These are phyloP conservation scores for Chenopodium quinoa DNA, from an alignment of 148 eudicot species.

Conservation along the genomic window DNA sequence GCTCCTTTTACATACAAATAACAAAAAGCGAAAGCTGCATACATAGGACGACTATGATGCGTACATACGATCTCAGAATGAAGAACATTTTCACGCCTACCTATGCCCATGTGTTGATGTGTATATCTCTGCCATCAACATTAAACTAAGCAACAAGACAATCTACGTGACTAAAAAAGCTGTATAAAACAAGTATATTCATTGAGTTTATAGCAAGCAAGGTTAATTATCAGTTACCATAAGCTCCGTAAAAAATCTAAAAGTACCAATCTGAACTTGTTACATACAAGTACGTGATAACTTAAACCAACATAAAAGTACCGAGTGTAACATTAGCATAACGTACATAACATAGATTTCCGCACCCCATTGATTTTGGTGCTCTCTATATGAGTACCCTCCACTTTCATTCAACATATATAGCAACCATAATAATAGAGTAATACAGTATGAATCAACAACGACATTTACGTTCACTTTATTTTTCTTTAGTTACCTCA, in stretches of 20 bases:
- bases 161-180: background rate
- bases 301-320: too few species aligned
- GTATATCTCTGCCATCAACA: constrained; percentile 8
- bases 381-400: background rate
- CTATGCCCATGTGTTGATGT: constrained; percentile 12
- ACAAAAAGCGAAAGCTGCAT: constrained; percentile 16
- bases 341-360: background rate
- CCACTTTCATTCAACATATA: constrained; percentile 2
- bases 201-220: too few species aligned
- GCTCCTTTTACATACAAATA: constrained; percentile 5
- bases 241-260: too few species aligned
- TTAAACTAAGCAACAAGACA: background rate
- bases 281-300: too few species aligned
- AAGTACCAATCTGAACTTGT: too few species aligned
- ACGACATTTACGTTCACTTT: background rate
- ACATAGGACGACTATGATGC: background rate
- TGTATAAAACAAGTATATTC: background rate
- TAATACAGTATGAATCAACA: constrained; percentile 11
- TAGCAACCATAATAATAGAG: background rate
- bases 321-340: too few species aligned
- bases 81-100: constrained; percentile 15
- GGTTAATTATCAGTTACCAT: background rate
- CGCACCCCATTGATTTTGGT: constrained; percentile 1
- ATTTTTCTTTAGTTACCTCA: background rate
- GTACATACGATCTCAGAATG: background rate